A percentile compares a stretch with the other conserved stretches of the same genome.
Evolutionary conservation across 2,329 filamentous ascomycete genomes (phyloP).

Genomic region (Daldinia eschscholtzii): DNA sequence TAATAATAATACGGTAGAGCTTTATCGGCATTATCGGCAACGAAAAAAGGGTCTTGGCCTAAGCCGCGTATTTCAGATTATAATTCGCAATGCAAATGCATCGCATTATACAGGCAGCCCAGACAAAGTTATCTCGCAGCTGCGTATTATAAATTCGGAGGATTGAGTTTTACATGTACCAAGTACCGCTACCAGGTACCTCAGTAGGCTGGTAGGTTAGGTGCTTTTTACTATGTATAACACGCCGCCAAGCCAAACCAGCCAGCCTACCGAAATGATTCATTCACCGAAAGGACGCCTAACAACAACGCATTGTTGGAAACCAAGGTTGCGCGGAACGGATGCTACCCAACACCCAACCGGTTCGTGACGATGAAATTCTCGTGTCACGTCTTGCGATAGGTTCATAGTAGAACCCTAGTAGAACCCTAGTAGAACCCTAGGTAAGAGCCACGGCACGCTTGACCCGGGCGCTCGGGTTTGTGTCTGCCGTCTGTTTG

Average conservation of each 20-base stretch:
- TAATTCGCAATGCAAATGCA: neutral
- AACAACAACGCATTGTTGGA: neutral
- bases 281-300: neutral
- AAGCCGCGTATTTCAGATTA: neutral
- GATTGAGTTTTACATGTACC: no score
- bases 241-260: neutral
- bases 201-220: neutral
- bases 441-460: neutral
- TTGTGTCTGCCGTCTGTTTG: constrained; percentile 7
- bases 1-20: no score
- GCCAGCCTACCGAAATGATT: constrained; percentile 3
- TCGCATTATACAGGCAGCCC: no score
- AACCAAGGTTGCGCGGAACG: neutral
- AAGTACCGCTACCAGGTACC: neutral
- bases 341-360: constrained; percentile 1
- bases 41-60: neutral
- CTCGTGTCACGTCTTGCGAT: neutral
- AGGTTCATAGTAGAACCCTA: neutral
- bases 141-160: neutral
- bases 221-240: neutral
- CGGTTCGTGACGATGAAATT: neutral
- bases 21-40: neutral
- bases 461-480: neutral
- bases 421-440: no score
- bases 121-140: neutral